Conservation (phyloP, 2,329 filamentous ascomycete species). For the Alternaria ethzedia region DNA sequence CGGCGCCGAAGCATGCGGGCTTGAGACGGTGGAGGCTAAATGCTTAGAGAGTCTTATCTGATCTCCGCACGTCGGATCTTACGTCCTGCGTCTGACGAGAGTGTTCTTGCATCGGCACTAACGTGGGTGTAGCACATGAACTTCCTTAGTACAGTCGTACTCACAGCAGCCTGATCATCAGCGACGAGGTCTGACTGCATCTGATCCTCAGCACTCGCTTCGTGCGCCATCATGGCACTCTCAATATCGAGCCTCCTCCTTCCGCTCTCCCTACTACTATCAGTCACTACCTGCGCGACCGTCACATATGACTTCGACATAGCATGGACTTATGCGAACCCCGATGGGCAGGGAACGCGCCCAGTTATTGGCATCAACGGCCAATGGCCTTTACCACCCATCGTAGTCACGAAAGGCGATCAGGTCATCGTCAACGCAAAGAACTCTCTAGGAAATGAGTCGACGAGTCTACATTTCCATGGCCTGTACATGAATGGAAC, state of each 20-base stretch:
- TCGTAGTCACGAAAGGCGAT: conserved; percentile 77
- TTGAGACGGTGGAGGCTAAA: conserved; percentile 3
- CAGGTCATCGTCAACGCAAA: conserved; percentile 71
- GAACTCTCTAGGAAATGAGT: conserved; percentile 70
- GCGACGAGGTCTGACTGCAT: conserved; percentile 11
- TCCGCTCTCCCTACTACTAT: conserved; percentile 37
- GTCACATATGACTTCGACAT: conserved; percentile 61
- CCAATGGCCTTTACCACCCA: conserved; percentile 74
- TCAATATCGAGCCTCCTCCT: conserved; percentile 54
- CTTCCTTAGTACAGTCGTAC: neutral
- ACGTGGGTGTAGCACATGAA: neutral
- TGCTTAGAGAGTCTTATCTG: conserved; percentile 28
- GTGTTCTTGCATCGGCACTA: conserved; percentile 4
- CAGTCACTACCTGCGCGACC: conserved; percentile 35
- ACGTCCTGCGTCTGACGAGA: conserved; percentile 3
- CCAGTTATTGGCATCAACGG: conserved; percentile 73
- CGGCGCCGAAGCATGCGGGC: neutral
- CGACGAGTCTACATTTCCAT: conserved; percentile 76
- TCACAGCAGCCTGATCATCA: neutral
- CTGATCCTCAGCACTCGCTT: neutral
- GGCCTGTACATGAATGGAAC: conserved; percentile 79
- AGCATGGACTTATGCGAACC: conserved; percentile 62
- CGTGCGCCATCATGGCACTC: conserved; percentile 48
- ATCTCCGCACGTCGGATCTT: conserved; percentile 13
- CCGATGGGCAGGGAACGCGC: conserved; percentile 59